These are phyloP conservation scores for Quercus phellos DNA, from an alignment of 331 rosid genomes.

Conservation along the genomic window DNA sequence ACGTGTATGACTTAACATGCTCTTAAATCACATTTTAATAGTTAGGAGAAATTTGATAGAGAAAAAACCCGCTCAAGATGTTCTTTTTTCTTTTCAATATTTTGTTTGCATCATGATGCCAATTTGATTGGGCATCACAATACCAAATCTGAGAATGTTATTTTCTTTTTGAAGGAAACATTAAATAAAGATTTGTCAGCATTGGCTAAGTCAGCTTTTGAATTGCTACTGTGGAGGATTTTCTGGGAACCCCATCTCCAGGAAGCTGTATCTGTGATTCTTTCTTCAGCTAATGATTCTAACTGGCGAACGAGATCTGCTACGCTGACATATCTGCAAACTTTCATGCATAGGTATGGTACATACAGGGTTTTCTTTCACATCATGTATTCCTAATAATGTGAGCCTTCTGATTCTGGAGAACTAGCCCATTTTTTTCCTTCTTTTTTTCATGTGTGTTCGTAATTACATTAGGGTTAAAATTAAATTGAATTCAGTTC, in stretches of 20 bases:
- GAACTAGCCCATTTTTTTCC: background rate
- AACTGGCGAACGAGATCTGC: conserved; percentile 97
- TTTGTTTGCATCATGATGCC: conserved; percentile 11
- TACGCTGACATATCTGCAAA: conserved; percentile 73
- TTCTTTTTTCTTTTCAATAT: conserved; percentile 17
- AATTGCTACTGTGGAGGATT: conserved; percentile 84
- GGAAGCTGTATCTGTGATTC: conserved; percentile 71
- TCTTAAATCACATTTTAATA: too few species aligned
- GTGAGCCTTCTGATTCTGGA: background rate
- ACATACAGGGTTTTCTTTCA: background rate
- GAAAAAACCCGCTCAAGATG: too few species aligned
- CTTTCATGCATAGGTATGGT: conserved; percentile 94
- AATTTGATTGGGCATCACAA: background rate
- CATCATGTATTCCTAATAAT: background rate
- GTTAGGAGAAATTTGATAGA: too few species aligned
- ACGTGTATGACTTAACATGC: background rate
- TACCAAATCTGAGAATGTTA: background rate
- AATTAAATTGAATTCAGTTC: conserved; percentile 4
- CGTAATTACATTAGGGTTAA: background rate
- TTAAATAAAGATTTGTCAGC: conserved; percentile 90
- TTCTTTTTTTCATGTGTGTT: background rate
- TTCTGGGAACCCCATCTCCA: conserved; percentile 83
- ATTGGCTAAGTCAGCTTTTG: conserved; percentile 86
- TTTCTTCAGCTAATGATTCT: conserved; percentile 78
- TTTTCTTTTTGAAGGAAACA: conserved; percentile 63